These are phyloP conservation scores for Graphium sp. DNA, from an alignment of 2,329 filamentous ascomycete genomes.

Conservation along the genomic window DNA sequence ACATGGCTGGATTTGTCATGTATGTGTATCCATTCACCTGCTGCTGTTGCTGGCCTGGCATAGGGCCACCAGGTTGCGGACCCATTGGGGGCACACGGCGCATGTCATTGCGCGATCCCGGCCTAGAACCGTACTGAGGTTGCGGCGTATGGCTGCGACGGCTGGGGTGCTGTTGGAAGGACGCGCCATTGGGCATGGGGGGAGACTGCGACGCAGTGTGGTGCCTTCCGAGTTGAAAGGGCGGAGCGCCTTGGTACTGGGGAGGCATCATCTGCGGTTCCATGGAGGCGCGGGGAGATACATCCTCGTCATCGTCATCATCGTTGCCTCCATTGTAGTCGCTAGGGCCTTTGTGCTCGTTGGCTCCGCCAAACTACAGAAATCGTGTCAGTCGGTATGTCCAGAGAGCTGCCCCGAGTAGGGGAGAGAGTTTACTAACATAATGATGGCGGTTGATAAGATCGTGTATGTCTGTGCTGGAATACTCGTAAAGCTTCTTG, in stretches of 20 bases:
- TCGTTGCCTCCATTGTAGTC: conserved; percentile 84
- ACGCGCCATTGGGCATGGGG: conserved; percentile 63
- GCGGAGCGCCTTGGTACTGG: conserved; percentile 49
- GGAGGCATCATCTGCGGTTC: conserved; percentile 49
- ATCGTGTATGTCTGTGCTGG: conserved; percentile 82
- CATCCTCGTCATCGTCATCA: conserved; percentile 69
- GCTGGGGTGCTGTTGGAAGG: conserved; percentile 32
- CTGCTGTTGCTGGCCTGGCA: conserved; percentile 37
- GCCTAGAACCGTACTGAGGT: conserved; percentile 51
- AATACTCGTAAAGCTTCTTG: conserved; percentile 98
- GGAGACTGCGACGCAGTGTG: conserved; percentile 76
- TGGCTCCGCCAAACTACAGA: conserved; percentile 68
- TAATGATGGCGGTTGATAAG: conserved; percentile 81
- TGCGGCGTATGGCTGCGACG: conserved; percentile 66
- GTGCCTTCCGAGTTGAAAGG: conserved; percentile 71
- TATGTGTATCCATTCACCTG: conserved; percentile 59
- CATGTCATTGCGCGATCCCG: conserved; percentile 61
- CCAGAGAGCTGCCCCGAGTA: conserved; percentile 3
- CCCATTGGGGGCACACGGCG: conserved; percentile 59
- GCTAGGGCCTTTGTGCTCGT: conserved; percentile 87
- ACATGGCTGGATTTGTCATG: conserved; percentile 73
- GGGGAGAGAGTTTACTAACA: conserved; percentile 35
- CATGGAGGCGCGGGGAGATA: conserved; percentile 40
- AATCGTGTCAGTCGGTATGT: conserved; percentile 6
- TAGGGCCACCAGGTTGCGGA: conserved; percentile 41